Evolutionary conservation across 1,139 yeast genomes (phyloP), one percentile per base, ranked within the genome.

Genomic region (Saccharomyces hybrid): DNA sequence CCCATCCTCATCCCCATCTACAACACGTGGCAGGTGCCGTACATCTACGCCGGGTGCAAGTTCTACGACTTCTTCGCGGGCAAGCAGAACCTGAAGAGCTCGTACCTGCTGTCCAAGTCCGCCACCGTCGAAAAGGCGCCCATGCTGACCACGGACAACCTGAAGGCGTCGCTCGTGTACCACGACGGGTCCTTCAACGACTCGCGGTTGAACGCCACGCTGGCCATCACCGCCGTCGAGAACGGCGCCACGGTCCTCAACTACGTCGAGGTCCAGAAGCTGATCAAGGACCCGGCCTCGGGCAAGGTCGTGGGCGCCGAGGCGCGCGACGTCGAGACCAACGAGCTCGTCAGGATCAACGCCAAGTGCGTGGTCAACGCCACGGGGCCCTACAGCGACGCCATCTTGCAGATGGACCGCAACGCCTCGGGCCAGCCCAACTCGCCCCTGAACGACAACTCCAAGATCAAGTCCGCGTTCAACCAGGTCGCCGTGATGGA

Each of bases 141-240:
- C 54, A 89, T 88, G 88, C 77, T 91, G 68, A 91, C 88, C 69
- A 82, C 82, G 58, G 78, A 85, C 52, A 82, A 84, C 63, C 80
- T 91, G 73, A 91, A 88, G 75, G 96, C 96, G 50, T 88, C 95
- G 53, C 80, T 95, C 67, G 95, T 91, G 59, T 91, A 91, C 76
- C 96, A 90, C 72, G 98, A 91, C 71, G 98, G 98, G 63, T 79
- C 90, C 49, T 95, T 91, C 73, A 91, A 91, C 71, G 98, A 91
- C 70, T 79, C 97, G 20, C 82, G 98, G 73, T 84, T 89, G 85
- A 90, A 91, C 70, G 78, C 93, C 9, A 79, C 96, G 42, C 77
- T 91, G 64, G 97, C 97, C 41, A 70, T 88, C 54, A 85, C 97
- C 50, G 97, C 98, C 47, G 77, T 86, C 60, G 84, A 87, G 64